Evolutionary conservation across 345 rosid species (phyloP).

Genomic region (Eucalyptus curtisii): DNA sequence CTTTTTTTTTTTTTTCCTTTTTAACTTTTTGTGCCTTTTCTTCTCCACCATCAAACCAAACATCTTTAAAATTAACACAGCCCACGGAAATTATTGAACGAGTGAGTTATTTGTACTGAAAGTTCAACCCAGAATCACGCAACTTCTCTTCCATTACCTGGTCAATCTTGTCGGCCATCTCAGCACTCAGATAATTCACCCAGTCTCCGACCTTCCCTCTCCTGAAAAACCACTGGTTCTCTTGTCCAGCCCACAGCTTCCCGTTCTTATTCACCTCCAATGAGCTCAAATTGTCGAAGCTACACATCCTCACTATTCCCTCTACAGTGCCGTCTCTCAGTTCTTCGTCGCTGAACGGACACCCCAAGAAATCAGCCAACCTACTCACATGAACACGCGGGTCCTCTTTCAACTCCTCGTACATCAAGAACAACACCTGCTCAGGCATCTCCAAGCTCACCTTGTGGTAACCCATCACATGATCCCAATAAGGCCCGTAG

Average conservation of each 20-base stretch:
- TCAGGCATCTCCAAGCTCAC: background rate
- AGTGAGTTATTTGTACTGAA: background rate
- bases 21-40: background rate
- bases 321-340: background rate
- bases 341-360: background rate
- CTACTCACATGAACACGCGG: background rate
- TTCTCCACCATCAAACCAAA: background rate
- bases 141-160: background rate
- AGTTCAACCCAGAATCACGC: background rate
- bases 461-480: slow-evolving; percentile 16
- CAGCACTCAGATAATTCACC: background rate
- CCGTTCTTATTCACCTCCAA: background rate
- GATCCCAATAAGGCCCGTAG: slow-evolving; percentile 1
- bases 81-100: background rate
- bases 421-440: background rate
- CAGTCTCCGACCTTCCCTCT: background rate
- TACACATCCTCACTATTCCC: background rate
- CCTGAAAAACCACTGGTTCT: slow-evolving; percentile 2
- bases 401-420: background rate
- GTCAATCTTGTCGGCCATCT: background rate
- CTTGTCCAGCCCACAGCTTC: background rate
- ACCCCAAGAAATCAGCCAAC: background rate
- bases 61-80: background rate
- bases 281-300: background rate
- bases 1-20: no score